Conservation (phyloP, 2,329 filamentous ascomycete species). For the Penicillium oxalicum region DNA sequence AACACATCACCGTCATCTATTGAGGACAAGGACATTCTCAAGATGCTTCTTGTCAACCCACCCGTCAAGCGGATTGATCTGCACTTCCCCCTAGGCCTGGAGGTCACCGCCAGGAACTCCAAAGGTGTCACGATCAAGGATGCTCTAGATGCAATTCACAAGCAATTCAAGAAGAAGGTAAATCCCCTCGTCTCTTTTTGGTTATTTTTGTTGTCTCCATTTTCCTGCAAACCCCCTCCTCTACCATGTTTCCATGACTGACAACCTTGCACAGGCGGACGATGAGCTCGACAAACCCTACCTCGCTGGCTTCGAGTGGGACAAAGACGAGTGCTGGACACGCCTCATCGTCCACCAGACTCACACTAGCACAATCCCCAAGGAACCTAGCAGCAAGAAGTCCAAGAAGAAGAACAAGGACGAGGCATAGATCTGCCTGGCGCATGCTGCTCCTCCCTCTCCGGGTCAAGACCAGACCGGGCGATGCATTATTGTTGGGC, state of each 20-base stretch:
- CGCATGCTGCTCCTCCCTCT: background rate
- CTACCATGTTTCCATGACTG: background rate
- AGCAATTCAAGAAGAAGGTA: conserved; percentile 95
- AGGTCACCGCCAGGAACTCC: conserved; percentile 82
- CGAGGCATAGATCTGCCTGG: conserved; percentile 25
- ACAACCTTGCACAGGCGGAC: conserved; percentile 57
- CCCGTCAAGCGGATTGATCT: conserved; percentile 92
- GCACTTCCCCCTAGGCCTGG: conserved; percentile 79
- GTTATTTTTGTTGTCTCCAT: background rate
- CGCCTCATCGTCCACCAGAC: conserved; percentile 80
- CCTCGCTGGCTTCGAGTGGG: conserved; percentile 93
- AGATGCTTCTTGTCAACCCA: conserved; percentile 71
- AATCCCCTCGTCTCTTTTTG: conserved; percentile 1
- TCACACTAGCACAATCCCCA: conserved; percentile 54
- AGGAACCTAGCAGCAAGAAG: conserved; percentile 44
- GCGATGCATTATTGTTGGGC: too few relatives aligned
- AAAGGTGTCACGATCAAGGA: conserved; percentile 98
- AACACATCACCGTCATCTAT: conserved; percentile 74
- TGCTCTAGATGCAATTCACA: conserved; percentile 89
- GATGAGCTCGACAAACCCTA: conserved; percentile 85
- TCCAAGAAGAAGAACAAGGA: conserved; percentile 57
- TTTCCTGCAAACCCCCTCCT: too few relatives aligned
- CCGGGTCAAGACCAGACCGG: too few relatives aligned
- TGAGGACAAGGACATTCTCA: conserved; percentile 79
- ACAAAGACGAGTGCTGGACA: conserved; percentile 86